Conservation (phyloP, 1,284 basidiomycete genomes). For the Kwoniella shivajii region DNA sequence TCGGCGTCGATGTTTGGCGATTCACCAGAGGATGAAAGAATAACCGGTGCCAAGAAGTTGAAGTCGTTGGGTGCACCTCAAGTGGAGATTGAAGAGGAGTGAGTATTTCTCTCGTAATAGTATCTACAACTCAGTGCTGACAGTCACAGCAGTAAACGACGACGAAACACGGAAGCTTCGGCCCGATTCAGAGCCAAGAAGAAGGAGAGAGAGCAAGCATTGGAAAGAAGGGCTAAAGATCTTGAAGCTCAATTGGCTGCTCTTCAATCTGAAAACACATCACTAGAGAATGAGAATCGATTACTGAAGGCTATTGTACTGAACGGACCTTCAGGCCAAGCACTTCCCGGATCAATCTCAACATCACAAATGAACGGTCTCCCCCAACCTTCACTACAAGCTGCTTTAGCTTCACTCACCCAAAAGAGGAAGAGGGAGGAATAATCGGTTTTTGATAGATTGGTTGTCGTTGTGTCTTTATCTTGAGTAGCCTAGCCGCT, state of each 20-base stretch:
- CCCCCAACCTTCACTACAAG: slow-evolving; percentile 27
- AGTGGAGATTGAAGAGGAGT: slow-evolving; percentile 51
- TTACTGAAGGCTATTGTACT: slow-evolving; percentile 93
- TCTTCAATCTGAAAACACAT: slow-evolving; percentile 88
- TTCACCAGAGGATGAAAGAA: slow-evolving; percentile 25
- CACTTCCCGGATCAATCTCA: neutral
- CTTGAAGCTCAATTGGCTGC: slow-evolving; percentile 79
- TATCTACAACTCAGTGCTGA: neutral
- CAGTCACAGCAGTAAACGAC: slow-evolving; percentile 64
- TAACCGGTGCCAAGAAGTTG: slow-evolving; percentile 47
- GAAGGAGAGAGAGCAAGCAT: slow-evolving; percentile 93
- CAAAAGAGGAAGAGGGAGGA: slow-evolving; percentile 42
- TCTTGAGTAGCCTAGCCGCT: neutral
- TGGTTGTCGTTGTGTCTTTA: neutral
- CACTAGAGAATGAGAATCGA: slow-evolving; percentile 86
- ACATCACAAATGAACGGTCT: neutral
- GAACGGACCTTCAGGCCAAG: slow-evolving; percentile 53
- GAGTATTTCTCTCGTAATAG: slow-evolving; percentile 13
- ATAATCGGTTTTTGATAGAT: slow-evolving; percentile 8
- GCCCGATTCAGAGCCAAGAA: slow-evolving; percentile 99
- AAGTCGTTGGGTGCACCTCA: slow-evolving; percentile 45
- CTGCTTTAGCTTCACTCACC: slow-evolving; percentile 38
- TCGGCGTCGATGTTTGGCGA: slow-evolving; percentile 5
- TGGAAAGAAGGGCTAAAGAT: slow-evolving; percentile 87
- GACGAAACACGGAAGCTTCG: slow-evolving; percentile 92